Evolutionary conservation across 371 early-diverging fungal genomes (phyloP), one percentile per base, ranked within the genome.

Genomic region (Racocetra persica): DNA sequence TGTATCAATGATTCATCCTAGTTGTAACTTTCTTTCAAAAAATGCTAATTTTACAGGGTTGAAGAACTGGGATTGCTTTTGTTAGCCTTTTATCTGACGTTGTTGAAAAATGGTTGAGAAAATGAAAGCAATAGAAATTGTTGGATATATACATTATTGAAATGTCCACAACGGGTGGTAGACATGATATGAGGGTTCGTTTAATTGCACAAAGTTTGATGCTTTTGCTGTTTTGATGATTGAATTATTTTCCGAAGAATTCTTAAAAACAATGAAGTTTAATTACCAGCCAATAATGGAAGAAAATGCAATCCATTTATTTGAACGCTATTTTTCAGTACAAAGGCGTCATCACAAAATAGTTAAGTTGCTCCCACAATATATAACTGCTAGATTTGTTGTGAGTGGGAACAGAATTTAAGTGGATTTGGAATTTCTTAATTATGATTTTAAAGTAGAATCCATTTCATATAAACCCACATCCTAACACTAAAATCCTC

Each of bases 301-400:
- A 20, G 98, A 96, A 69, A 95, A 95, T 84, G 94, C 95, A 16
- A 90, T 97, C 57, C 96, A 96, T 82, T 85, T 97, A 71, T 96
- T 90, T 84, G 98, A 96, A 85, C 92, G 99, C 82, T 99, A 99
- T 88, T 99, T 99, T 86, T 97, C 98, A 1, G 95, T 98, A 49
- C 99, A 99, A 89, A 92, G 99, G 82, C 93, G 99, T 80, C 96
- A 98, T 85, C 99, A 99, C 84, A 99, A 99, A 87, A 95, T 99
- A 0, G 94, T 98, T 41, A 98, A 98, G n/a, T n/a, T n/a, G n/a
- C n/a, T n/a, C n/a, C n/a, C n/a, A n/a, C n/a, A n/a, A n/a, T n/a
- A n/a, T n/a, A n/a, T n/a, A n/a, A n/a, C n/a, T n/a, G n/a, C n/a
- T n/a, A n/a, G n/a, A n/a, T n/a, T n/a, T n/a, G n/a, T n/a, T n/a